Evolutionary conservation across 768 basidiomycete genomes (phyloP), one percentile per base, ranked within the genome.

Genomic region (Rhodotorula diobovata): DNA sequence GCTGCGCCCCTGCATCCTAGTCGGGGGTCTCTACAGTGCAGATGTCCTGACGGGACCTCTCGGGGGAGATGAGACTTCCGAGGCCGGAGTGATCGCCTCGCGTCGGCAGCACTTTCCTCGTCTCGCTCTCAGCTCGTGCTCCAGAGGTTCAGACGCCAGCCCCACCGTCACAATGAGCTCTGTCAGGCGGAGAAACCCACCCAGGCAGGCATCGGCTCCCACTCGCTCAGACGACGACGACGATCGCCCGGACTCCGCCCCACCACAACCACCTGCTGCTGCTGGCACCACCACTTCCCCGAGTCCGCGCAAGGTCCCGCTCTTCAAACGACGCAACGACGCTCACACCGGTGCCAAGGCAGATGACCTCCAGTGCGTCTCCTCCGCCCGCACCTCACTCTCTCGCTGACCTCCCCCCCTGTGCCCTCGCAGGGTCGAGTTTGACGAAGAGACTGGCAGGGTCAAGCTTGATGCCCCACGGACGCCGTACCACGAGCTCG

Each of bases 401-500:
- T 15, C 23, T 23, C 48, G 48, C 11, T 12, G 25, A 25, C 23
- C 48, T 23, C 48, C 28, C 48, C 20, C 46, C 4, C 21, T 23
- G 6, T 25, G 8, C 3, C 45, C 23, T 34, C 12, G 20, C 61
- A 71, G 66, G 48, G 70, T 67, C 43, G 39, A 21, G 4, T 39
- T 71, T 23, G 61, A 71, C 50, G 70, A 71, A 23, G 32, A 57
- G 32, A 71, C 70, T 14, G 70, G 70, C 5, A 21, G 70, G 9
- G 61, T 71, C 41, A 63, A 66, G 25, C 70, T 71, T 56, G 70
- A 71, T 21, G 61, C 62, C 1, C 71, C 74, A 0, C 6, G 18
- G 15, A 75, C 74, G 8, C 74, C 74, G 12, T 75, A 41, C 54
- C 68, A 75, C 45, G 68, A 75, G 54, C 68, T 75, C 51, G 74